Evolutionary conservation across 371 early-diverging fungal genomes (phyloP).

Genomic region (Cladochytrium tenue): DNA sequence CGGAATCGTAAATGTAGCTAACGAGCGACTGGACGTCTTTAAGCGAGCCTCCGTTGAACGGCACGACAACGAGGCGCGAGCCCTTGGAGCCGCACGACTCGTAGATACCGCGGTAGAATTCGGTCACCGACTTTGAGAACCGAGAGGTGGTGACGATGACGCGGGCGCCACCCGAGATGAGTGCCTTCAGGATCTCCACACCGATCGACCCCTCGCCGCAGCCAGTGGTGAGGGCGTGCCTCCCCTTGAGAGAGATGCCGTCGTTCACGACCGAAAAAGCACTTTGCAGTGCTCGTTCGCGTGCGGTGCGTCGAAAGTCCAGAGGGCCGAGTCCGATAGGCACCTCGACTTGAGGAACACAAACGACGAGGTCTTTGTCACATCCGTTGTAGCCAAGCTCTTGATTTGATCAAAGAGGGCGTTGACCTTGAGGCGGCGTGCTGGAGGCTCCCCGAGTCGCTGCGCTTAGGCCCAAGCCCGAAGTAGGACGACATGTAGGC

Average conservation of each 20-base stretch:
- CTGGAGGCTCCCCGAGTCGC: conserved; percentile 79
- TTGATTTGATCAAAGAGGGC: conserved; percentile 39
- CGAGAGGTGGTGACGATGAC: conserved; percentile 92
- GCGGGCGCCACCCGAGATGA: conserved; percentile 87
- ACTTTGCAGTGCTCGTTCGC: conserved; percentile 74
- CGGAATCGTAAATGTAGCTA: conserved; percentile 80
- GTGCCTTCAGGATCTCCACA: conserved; percentile 80
- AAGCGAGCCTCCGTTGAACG: conserved; percentile 92
- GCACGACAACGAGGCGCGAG: conserved; percentile 85
- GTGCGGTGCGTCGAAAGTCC: conserved; percentile 45
- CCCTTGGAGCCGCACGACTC: conserved; percentile 86
- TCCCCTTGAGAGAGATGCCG: conserved; percentile 81
- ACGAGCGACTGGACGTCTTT: conserved; percentile 80
- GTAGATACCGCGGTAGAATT: conserved; percentile 88
- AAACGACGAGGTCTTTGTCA: conserved; percentile 30
- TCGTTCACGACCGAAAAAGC: conserved; percentile 69
- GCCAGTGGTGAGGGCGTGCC: conserved; percentile 86
- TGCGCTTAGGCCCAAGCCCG: conserved; percentile 86
- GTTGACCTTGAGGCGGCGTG: conserved; percentile 66
- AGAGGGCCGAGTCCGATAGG: conserved; percentile 38
- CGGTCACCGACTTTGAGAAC: conserved; percentile 78
- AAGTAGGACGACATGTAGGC: conserved; percentile 66
- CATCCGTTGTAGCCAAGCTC: conserved; percentile 25
- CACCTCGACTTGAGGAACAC: conserved; percentile 44
- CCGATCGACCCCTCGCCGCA: conserved; percentile 93